Percentiles rank a stretch among this genome's conserved stretches.
These are phyloP conservation scores for Cercospora beticola DNA, from an alignment of 2,329 filamentous ascomycete species.

Conservation along the genomic window DNA sequence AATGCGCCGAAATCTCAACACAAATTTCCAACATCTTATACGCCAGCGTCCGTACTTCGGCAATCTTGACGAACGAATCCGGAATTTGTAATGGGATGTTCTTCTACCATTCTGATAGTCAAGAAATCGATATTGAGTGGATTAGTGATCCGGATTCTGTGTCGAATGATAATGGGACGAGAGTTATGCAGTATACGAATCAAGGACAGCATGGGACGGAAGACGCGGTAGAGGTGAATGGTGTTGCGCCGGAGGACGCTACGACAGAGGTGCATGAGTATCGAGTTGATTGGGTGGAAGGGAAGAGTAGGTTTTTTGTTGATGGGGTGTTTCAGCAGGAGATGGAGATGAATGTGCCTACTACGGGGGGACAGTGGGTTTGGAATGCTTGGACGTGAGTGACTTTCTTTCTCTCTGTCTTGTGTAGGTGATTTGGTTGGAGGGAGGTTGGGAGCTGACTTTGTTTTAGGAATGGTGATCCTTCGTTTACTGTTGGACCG, in stretches of 20 bases:
- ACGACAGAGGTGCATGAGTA: slow-evolving; percentile 25
- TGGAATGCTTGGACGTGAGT: slow-evolving; percentile 31
- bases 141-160: slow-evolving; percentile 21
- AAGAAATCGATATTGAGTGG: slow-evolving; percentile 32
- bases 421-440: background rate
- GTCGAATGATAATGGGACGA: slow-evolving; percentile 19
- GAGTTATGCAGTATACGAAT: slow-evolving; percentile 25
- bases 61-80: slow-evolving; percentile 7
- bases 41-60: slow-evolving; percentile 23
- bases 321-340: slow-evolving; percentile 21
- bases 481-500: slow-evolving; percentile 24
- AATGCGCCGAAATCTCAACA: slow-evolving; percentile 20
- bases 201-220: slow-evolving; percentile 16
- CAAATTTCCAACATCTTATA: slow-evolving; percentile 14
- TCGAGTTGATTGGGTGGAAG: slow-evolving; percentile 26
- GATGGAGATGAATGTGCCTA: slow-evolving; percentile 22
- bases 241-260: slow-evolving; percentile 11
- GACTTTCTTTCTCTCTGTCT: too few species aligned
- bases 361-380: slow-evolving; percentile 20
- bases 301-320: slow-evolving; percentile 22
- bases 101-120: slow-evolving; percentile 24
- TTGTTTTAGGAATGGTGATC: slow-evolving; percentile 23
- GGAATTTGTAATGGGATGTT: slow-evolving; percentile 23
- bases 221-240: slow-evolving; percentile 4
- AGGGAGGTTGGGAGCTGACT: background rate